Evolutionary conservation across 2,329 filamentous ascomycete genomes (phyloP), one percentile per base, ranked within the genome.

Genomic region (Aspergillus cejpii): DNA sequence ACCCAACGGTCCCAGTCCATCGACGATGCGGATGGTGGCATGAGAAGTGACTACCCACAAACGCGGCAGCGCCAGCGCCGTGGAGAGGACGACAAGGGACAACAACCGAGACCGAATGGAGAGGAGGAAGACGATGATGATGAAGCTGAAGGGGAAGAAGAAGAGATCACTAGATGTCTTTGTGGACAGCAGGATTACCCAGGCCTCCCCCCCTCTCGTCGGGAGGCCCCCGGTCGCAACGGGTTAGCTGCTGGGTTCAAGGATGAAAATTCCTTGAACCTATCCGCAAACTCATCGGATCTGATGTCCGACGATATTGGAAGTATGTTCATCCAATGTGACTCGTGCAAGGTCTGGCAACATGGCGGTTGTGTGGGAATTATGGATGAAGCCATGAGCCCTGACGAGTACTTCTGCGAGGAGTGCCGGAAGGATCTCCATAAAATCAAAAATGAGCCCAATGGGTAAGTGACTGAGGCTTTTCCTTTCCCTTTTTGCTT

Each of bases 391-490:
- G 84, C 87, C 56, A 84, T 85, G 65, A 91, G 87, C 54, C 92
- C 92, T 7, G 91, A 97, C 43, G 90, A 97, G 67, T 98, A 98
- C 72, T 98, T 92, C 64, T 98, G 92, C 70, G 92, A 98, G 71
- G 80, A 88, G 66, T 98, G 92, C 70, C 83, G 86, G 54, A 89
- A 89, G 63, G 89, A 95, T 64, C 77, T 94, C 41, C 92, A 98
- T 74, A 88, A 83, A 62, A 83, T 95, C 52, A 83, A 82, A 58
- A 81, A 77, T 43, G 86, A 87, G 54, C 76, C 77, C 57, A 92
- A 90, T 74, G 90, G 90, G 92, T 97, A 77, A 74, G 87, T 74
- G 43, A 41, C 34, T 28, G 7, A 36, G 14, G 3, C 23, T 36
- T 34, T 41, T 31, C 6, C 12, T 23, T 31, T 15, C 28, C 39